Conservation (phyloP, 2,329 filamentous ascomycete species). For the Aspergillus calidoustus region DNA sequence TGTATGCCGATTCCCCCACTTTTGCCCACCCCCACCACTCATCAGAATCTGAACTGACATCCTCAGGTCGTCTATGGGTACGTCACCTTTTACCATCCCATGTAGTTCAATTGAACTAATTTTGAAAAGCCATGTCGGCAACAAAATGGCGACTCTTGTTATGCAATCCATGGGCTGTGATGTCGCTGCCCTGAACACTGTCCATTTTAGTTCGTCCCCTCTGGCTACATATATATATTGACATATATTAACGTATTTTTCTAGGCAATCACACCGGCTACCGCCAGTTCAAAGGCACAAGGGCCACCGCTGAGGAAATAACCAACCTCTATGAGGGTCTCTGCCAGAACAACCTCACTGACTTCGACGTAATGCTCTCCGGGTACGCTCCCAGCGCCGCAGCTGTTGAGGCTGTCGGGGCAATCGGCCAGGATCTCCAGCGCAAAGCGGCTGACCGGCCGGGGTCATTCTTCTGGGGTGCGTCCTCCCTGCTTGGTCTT, state of each 20-base stretch:
- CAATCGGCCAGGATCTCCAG: slow-evolving; percentile 80
- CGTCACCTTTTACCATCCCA: slow-evolving; percentile 13
- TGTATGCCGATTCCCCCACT: slow-evolving; percentile 60
- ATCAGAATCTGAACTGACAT: slow-evolving; percentile 8
- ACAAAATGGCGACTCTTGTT: slow-evolving; percentile 94
- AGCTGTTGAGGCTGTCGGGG: slow-evolving; percentile 80
- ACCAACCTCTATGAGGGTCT: slow-evolving; percentile 82
- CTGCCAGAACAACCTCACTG: slow-evolving; percentile 78
- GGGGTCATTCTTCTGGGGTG: slow-evolving; percentile 87
- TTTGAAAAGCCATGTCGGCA: slow-evolving; percentile 81
- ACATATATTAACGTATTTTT: slow-evolving; percentile 3
- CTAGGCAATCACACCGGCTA: slow-evolving; percentile 95
- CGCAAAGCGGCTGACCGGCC: slow-evolving; percentile 64
- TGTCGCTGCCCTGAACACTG: slow-evolving; percentile 91
- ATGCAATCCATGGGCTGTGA: slow-evolving; percentile 94
- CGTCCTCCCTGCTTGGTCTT: slow-evolving; percentile 23
- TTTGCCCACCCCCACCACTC: background rate
- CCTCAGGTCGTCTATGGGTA: slow-evolving; percentile 43
- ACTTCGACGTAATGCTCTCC: slow-evolving; percentile 92
- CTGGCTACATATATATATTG: background rate
- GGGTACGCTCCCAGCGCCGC: slow-evolving; percentile 91
- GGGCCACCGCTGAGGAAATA: slow-evolving; percentile 80
- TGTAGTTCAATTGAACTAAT: slow-evolving; percentile 14
- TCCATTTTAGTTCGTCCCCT: slow-evolving; percentile 82
- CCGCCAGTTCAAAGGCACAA: slow-evolving; percentile 82